Evolutionary conservation across 2,329 filamentous ascomycete species (phyloP).

Genomic region (Aspergillus neoniger): DNA sequence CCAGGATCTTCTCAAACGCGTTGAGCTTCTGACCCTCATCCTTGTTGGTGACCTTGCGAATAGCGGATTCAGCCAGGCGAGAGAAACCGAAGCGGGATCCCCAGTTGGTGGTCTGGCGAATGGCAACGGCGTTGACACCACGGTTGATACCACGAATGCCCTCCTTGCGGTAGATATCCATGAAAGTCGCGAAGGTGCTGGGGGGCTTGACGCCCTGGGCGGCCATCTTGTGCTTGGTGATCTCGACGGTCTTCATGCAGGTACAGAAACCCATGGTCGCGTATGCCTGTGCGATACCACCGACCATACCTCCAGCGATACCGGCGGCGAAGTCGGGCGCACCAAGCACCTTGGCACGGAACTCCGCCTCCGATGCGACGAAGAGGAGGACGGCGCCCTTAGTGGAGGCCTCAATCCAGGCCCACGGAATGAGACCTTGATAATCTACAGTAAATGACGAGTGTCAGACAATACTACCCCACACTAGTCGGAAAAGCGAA

Average conservation of each 20-base stretch:
- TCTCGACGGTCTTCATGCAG: slow-evolving; percentile 99
- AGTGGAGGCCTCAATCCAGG: slow-evolving; percentile 99
- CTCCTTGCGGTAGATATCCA: slow-evolving; percentile 93
- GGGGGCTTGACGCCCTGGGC: slow-evolving; percentile 78
- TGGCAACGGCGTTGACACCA: slow-evolving; percentile 97
- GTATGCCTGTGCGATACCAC: slow-evolving; percentile 96
- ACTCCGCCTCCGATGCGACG: slow-evolving; percentile 97
- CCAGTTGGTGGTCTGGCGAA: slow-evolving; percentile 99
- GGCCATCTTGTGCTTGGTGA: slow-evolving; percentile 96
- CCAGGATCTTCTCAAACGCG: slow-evolving; percentile 83
- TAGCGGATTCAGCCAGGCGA: slow-evolving; percentile 85
- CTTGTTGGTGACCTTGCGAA: slow-evolving; percentile 78
- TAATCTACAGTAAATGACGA: slow-evolving; percentile 66
- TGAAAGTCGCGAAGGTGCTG: slow-evolving; percentile 93
- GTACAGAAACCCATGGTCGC: slow-evolving; percentile 99
- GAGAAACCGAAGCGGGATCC: slow-evolving; percentile 93
- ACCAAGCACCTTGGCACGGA: slow-evolving; percentile 80
- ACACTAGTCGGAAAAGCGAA: slow-evolving; percentile 16
- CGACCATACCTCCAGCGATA: slow-evolving; percentile 87
- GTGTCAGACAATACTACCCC: slow-evolving; percentile 20
- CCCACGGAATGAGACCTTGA: slow-evolving; percentile 99
- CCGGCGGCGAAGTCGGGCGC: slow-evolving; percentile 84
- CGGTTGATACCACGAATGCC: slow-evolving; percentile 96
- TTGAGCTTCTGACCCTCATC: slow-evolving; percentile 74
- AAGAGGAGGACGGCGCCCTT: slow-evolving; percentile 99